phyloP scores from a whole-genome alignment of 225 moss, liverwort and hornwort species.

The Antitrichia curtipendula region DNA sequence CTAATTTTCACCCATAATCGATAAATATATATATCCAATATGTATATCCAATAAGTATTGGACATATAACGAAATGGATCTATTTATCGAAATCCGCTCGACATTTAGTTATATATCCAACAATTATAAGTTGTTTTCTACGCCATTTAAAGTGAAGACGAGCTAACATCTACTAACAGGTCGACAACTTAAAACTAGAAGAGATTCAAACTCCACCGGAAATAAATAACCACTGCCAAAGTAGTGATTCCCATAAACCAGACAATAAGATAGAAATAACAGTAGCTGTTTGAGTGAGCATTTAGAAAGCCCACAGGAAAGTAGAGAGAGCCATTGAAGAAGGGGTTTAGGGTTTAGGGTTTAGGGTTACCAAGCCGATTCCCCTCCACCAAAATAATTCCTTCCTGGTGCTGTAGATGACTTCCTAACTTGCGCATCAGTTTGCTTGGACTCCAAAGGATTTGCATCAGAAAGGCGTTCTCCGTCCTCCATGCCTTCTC shows the following conservation, averaged over 20 bases:
- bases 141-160: background rate
- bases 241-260: background rate
- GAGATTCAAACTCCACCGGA: background rate
- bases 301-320: background rate
- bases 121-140: background rate
- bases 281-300: background rate
- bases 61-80: background rate
- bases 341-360: too few species aligned
- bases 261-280: background rate
- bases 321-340: background rate
- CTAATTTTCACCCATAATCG: background rate
- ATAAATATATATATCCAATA: background rate
- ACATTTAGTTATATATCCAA: background rate
- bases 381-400: conserved; percentile 21
- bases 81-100: background rate
- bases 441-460: background rate
- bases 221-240: background rate
- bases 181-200: background rate
- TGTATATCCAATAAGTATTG: background rate
- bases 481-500: background rate
- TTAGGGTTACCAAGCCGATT: conserved; percentile 10
- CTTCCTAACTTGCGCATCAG: background rate
- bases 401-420: background rate
- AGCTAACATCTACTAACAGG: background rate
- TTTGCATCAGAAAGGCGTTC: background rate